These are phyloP conservation scores for Metarhizium brunneum DNA, from an alignment of 2,329 filamentous ascomycete species.

Conservation along the genomic window DNA sequence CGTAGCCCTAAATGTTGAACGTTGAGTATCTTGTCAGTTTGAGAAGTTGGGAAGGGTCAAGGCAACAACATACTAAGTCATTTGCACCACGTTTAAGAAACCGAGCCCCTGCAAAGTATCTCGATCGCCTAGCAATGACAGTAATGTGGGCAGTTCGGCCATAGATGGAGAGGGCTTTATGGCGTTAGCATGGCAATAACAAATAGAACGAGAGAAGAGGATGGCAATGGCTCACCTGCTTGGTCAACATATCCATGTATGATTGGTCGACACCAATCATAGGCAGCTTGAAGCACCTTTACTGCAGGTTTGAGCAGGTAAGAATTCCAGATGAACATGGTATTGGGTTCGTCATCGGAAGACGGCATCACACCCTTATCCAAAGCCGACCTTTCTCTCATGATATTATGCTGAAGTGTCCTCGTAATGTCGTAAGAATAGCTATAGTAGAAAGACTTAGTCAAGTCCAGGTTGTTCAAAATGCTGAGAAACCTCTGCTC, in stretches of 20 bases:
- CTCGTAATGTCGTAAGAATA: conserved; percentile 95
- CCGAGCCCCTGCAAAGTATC: conserved; percentile 87
- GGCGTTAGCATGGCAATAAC: not conserved
- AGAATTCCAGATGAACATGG: conserved; percentile 98
- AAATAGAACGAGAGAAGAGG: not conserved
- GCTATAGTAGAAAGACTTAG: conserved; percentile 93
- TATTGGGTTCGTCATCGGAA: conserved; percentile 61
- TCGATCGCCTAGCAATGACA: conserved; percentile 83
- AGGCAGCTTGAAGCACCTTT: conserved; percentile 63
- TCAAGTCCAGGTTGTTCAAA: conserved; percentile 82
- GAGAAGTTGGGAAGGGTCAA: not conserved
- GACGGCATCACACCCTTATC: conserved; percentile 52
- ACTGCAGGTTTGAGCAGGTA: conserved; percentile 74
- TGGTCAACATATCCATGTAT: conserved; percentile 97
- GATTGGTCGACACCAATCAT: conserved; percentile 92
- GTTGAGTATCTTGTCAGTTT: not conserved
- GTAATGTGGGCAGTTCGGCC: conserved; percentile 86
- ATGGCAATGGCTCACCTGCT: conserved; percentile 36
- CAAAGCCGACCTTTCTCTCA: conserved; percentile 64
- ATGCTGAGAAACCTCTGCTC: conserved; percentile 85
- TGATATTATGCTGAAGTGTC: conserved; percentile 87
- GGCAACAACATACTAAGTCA: conserved; percentile 47
- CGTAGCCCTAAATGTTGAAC: conserved; percentile 57
- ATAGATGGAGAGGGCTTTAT: conserved; percentile 66
- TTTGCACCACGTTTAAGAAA: conserved; percentile 94